Evolutionary conservation across 805 yeast genomes (phyloP), one percentile per base, ranked within the genome.

Genomic region (Sporopachydermia lactativora): DNA sequence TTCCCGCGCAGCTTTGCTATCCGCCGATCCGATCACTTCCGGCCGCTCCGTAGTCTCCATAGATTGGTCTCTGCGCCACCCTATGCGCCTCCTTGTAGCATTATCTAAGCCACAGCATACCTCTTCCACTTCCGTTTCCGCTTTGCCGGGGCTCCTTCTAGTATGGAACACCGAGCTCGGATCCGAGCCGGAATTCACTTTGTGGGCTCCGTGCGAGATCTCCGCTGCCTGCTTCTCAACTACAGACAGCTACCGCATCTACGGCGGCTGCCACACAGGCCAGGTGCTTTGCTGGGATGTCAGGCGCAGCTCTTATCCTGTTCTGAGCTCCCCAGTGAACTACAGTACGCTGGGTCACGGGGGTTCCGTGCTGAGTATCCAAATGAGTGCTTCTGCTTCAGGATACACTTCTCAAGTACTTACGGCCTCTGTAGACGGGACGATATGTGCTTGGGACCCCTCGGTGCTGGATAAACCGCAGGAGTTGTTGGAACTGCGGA

Each of bases 211-310:
- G n/a, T 57, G 72, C 14, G 58, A 61, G 4, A 61, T 73, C 11
- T 46, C 61, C n/a, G 38, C 46, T 2, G 58, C 70, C 15, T 52
- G 52, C 35, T 70, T 71, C 44, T 71, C 73, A 18, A 59, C 59
- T 8, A 50, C 52, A 17, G 55, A 59, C 36, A 55, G 65, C 3
- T 54, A 58, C 18, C 55, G 62, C 18, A 51, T 70, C 5, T 58
- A 66, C 36, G 79, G 71, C 3, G 71, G 76, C 0, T 58, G 68
- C 19, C 55, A 56, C 28, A 66, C 66, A 49, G 80, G 80, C 2
- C 66, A 62, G 40, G 43, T 74, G 0, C 60, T 64, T 11, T 54
- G 68, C n/a, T 73, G 78, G 78, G 77, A 73, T 38, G 46, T 57
- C 37, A 43, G 66, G 11, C 55, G 13, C 13, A 47, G 11, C 47